Evolutionary conservation across 2,329 filamentous ascomycete genomes (phyloP).

Genomic region (Aspergillus ochraceoroseus): DNA sequence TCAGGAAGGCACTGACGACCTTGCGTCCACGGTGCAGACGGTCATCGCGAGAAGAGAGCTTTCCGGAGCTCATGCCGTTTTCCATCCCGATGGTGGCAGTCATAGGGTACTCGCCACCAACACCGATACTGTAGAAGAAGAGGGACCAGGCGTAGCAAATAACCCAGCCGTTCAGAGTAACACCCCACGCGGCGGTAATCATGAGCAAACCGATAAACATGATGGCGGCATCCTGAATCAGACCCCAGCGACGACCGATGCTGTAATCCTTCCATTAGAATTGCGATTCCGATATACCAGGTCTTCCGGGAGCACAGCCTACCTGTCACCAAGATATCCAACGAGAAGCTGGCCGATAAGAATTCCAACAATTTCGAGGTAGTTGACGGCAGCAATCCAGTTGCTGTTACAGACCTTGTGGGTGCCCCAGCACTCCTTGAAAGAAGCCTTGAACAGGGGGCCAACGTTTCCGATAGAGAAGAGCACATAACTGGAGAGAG

Average conservation of each 20-base stretch:
- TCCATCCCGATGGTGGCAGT: conserved; percentile 95
- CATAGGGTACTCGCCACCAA: conserved; percentile 84
- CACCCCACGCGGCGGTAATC: conserved; percentile 85
- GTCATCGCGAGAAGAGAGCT: conserved; percentile 83
- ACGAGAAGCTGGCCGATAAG: conserved; percentile 89
- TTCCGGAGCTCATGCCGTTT: conserved; percentile 77
- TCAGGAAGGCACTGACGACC: conserved; percentile 91
- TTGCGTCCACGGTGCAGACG: conserved; percentile 93
- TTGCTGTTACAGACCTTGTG: conserved; percentile 64
- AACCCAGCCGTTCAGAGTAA: conserved; percentile 85
- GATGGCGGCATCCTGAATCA: conserved; percentile 90
- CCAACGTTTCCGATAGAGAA: conserved; percentile 95
- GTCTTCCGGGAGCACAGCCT: too few species aligned
- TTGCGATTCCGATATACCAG: too few species aligned
- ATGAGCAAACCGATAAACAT: conserved; percentile 92
- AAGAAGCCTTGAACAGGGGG: conserved; percentile 71
- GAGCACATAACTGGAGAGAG: conserved; percentile 79
- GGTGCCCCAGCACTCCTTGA: conserved; percentile 71
- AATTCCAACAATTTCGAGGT: conserved; percentile 90
- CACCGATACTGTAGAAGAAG: conserved; percentile 75
- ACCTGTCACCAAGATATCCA: conserved; percentile 70
- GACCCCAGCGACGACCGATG: conserved; percentile 87
- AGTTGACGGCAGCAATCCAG: conserved; percentile 80
- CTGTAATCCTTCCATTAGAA: conserved; percentile 44
- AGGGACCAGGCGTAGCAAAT: conserved; percentile 95